Conservation (phyloP, 495 filamentous ascomycete species). For the Cryomyces minteri region DNA sequence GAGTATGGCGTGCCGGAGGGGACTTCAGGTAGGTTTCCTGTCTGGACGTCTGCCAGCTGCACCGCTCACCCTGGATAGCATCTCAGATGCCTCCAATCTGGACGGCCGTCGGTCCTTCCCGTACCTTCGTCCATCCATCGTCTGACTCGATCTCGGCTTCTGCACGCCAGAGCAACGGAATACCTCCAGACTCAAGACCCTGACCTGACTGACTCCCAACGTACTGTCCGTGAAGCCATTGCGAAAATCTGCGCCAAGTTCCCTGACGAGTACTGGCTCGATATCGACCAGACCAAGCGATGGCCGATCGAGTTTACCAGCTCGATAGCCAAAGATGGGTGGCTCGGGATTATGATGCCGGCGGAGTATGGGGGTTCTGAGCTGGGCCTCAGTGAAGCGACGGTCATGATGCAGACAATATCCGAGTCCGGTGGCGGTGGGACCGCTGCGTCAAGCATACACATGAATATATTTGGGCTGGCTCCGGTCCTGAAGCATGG, state of each 20-base stretch:
- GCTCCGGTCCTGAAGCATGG: constrained; percentile 15
- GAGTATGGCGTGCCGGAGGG: too few species aligned
- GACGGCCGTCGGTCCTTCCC: too few species aligned
- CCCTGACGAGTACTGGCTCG: constrained; percentile 12
- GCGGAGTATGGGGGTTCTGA: constrained; percentile 13
- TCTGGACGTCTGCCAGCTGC: too few species aligned
- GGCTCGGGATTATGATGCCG: constrained; percentile 15
- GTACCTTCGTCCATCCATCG: too few species aligned
- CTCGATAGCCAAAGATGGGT: constrained; percentile 14
- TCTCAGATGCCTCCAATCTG: too few species aligned
- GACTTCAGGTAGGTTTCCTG: too few species aligned
- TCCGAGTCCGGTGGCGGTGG: constrained; percentile 13
- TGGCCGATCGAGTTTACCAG: constrained; percentile 12
- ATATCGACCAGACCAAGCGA: constrained; percentile 8
- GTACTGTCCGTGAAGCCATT: constrained; percentile 13
- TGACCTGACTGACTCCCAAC: constrained; percentile 13
- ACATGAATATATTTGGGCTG: constrained; percentile 17
- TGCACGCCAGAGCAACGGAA: too few species aligned
- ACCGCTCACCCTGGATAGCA: too few species aligned
- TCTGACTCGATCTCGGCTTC: too few species aligned
- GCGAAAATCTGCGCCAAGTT: constrained; percentile 12
- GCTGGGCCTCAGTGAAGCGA: constrained; percentile 12
- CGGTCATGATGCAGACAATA: constrained; percentile 17
- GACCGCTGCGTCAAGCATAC: constrained; percentile 10
- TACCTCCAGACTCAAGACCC: background rate